Percentiles rank a stretch among this genome's conserved stretches.
Conservation (phyloP, 306 rosid genomes). For the Cicer yamashitae region DNA sequence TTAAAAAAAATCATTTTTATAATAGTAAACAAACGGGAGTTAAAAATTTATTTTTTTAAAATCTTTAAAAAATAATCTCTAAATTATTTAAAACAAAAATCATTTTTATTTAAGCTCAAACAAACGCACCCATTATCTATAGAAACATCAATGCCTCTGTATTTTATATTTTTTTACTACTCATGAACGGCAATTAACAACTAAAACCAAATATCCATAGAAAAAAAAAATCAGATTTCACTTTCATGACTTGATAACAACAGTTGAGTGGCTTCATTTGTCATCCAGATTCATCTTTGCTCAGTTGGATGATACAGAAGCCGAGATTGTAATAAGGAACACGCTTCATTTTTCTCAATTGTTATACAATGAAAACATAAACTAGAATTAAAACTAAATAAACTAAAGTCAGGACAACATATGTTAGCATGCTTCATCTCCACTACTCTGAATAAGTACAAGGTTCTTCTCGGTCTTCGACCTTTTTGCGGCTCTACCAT, state of each 20-base stretch:
- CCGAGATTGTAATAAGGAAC: conserved; percentile 9
- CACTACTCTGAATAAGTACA: conserved; percentile 76
- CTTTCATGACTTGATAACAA: background rate
- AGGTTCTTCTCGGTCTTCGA: conserved; percentile 62
- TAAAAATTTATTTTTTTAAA: no score
- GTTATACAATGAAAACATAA: conserved; percentile 12
- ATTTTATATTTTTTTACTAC: no score
- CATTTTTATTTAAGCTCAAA: no score
- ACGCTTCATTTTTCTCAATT: conserved; percentile 2
- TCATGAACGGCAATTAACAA: no score
- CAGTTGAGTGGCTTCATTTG: background rate
- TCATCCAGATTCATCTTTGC: background rate
- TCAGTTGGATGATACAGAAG: conserved; percentile 12
- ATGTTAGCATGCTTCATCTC: conserved; percentile 63
- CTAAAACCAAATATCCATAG: background rate
- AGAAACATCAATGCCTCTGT: no score
- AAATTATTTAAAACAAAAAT: no score
- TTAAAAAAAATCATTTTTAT: no score
- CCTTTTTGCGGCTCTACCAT: conserved; percentile 61
- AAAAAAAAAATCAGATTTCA: background rate
- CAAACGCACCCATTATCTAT: no score
- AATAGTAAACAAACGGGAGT: no score
- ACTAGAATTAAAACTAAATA: background rate
- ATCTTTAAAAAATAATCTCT: no score
- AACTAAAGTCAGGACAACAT: background rate